These are phyloP conservation scores for Piper betle DNA, from an alignment of 164 flowering plant genomes.

Conservation along the genomic window DNA sequence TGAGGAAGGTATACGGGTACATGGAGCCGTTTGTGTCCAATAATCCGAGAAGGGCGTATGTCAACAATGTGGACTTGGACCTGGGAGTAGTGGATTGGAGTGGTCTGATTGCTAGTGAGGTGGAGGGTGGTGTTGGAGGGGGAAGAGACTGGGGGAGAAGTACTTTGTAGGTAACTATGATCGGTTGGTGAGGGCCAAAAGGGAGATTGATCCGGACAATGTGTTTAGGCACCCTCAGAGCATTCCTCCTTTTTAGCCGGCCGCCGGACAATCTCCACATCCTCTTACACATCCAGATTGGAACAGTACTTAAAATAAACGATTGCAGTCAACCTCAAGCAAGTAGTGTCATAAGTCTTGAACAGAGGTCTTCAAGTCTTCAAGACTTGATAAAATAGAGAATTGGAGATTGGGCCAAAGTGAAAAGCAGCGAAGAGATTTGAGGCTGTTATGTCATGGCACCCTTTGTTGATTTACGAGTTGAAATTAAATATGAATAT, in stretches of 20 bases:
- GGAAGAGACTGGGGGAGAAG: constrained; percentile 50
- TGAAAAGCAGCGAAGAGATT: too few species aligned
- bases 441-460: too few species aligned
- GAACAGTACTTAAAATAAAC: too few species aligned
- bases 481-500: too few species aligned
- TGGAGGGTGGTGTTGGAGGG: constrained; percentile 7
- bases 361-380: too few species aligned
- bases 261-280: too few species aligned
- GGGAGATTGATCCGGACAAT: constrained; percentile 31
- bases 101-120: not conserved
- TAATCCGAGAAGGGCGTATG: constrained; percentile 11
- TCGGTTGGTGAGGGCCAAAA: constrained; percentile 36
- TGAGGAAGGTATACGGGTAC: constrained; percentile 1
- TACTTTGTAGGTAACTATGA: constrained; percentile 43
- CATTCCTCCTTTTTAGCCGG: constrained; percentile 27
- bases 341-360: too few species aligned
- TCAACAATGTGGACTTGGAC: constrained; percentile 13
- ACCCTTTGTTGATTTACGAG: too few species aligned
- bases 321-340: too few species aligned
- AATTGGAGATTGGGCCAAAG: too few species aligned
- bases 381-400: too few species aligned
- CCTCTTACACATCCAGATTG: too few species aligned
- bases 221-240: constrained; percentile 39
- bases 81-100: constrained; percentile 9
- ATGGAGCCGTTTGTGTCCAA: constrained; percentile 7